Evolutionary conservation across 306 rosid genomes (phyloP), one percentile per base, ranked within the genome.

Genomic region (Vigna angularis): DNA sequence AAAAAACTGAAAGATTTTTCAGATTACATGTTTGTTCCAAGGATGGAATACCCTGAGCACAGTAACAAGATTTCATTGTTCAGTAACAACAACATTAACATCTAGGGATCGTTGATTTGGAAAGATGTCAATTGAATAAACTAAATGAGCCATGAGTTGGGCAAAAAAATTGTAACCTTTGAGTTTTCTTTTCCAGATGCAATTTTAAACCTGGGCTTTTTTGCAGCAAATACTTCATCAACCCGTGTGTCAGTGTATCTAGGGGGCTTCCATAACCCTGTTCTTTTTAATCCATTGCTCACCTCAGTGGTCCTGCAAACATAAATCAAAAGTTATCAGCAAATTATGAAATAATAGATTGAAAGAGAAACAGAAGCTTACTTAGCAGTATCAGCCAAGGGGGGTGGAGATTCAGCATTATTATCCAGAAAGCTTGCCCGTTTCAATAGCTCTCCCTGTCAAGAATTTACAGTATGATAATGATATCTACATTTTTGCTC

Each of bases 161-260:
- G 52, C 62, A 85, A 62, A 36, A 49, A 45, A 61, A 11, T 34
- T 58, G 67, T 70, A 77, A 94, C 98, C 99, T 91, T 91, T 6
- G 83, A 64, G 85, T 87, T 91, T 83, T 91, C 98, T 89, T 95
- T 91, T 69, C 93, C 89, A 74, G 82, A 57, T 30, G 73, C 32
- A 69, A 44, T 26, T 78, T 75, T 81, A 81, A 83, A 86, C 79
- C 87, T 83, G 34, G 87, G 59, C 82, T 86, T 86, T 58, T 83
- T 83, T 34, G 83, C 89, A 76, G 93, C 82, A 86, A 88, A 94
- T 62, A 92, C 87, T 80, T 88, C 97, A 84, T 90, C 90, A 80
- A 94, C 87, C 1, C 91, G 91, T 7, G 90, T 89, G 42, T 87
- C 91, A 32, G 78, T 80, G 72, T 88, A 89, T 84, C 87, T 81